Conservation (phyloP, 2,329 filamentous ascomycete species). For the Dryadomyces quercivorus region DNA sequence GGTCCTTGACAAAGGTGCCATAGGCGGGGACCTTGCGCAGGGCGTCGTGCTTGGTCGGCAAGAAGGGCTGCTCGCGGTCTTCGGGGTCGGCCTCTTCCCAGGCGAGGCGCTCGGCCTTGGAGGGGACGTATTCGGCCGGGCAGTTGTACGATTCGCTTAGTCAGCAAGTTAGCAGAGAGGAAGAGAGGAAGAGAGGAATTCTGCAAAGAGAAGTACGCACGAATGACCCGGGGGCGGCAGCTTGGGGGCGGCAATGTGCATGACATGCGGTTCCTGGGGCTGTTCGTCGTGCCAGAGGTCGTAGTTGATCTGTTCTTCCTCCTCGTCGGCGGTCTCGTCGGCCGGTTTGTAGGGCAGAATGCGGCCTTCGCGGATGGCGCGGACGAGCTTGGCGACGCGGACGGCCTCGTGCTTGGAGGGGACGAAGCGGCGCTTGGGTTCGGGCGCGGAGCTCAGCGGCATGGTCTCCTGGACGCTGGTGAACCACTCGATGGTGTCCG, state of each 20-base stretch:
- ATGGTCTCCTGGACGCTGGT: conserved; percentile 83
- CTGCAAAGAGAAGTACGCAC: background rate
- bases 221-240: conserved; percentile 81
- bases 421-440: conserved; percentile 89
- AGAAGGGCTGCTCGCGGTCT: conserved; percentile 78
- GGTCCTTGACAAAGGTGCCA: conserved; percentile 80
- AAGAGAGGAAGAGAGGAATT: background rate
- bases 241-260: conserved; percentile 94
- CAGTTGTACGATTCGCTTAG: conserved; percentile 76
- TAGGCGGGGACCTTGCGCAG: conserved; percentile 89
- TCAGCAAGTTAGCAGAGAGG: background rate
- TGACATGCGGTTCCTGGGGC: conserved; percentile 68
- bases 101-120: conserved; percentile 65
- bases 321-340: conserved; percentile 53
- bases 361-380: conserved; percentile 84
- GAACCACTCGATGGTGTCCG: conserved; percentile 88
- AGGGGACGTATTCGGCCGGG: conserved; percentile 84
- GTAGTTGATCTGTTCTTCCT: conserved; percentile 59
- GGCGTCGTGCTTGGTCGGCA: conserved; percentile 71
- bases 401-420: conserved; percentile 97
- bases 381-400: conserved; percentile 92
- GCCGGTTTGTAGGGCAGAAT: conserved; percentile 83
- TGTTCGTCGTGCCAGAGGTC: conserved; percentile 95
- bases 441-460: conserved; percentile 87
- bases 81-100: conserved; percentile 86